Evolutionary conservation across 2,329 filamentous ascomycete genomes (phyloP).

Genomic region (Aureobasidium lini): DNA sequence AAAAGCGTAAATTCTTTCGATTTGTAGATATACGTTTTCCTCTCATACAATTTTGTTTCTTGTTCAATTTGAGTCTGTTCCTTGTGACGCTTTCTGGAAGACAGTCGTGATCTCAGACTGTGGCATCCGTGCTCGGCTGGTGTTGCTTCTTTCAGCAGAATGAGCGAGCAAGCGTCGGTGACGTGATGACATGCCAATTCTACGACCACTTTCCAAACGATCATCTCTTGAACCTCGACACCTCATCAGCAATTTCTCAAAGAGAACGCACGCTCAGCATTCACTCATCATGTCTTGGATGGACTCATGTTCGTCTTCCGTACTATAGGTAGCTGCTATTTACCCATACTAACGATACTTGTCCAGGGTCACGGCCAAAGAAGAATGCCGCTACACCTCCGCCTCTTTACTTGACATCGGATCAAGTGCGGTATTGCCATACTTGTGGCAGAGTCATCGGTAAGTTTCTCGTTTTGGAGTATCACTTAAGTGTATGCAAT

Average conservation of each 20-base stretch:
- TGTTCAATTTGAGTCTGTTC: neutral
- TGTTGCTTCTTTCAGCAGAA: neutral
- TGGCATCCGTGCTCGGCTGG: neutral
- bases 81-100: no score
- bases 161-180: neutral
- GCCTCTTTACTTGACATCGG: slow-evolving; percentile 46
- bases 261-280: neutral
- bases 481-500: no score
- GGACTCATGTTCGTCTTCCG: slow-evolving; percentile 5
- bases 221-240: neutral
- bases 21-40: neutral
- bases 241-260: neutral
- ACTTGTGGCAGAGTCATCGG: slow-evolving; percentile 51
- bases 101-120: no score
- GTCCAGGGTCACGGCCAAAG: slow-evolving; percentile 32
- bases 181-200: neutral
- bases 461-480: slow-evolving; percentile 16
- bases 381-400: slow-evolving; percentile 40
- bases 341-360: neutral
- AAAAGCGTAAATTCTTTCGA: neutral
- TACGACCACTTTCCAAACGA: neutral
- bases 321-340: neutral
- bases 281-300: slow-evolving; percentile 14
- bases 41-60: neutral
- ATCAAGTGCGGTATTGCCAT: slow-evolving; percentile 48